Percentiles rank a stretch among this genome's conserved stretches.
phyloP scores from a whole-genome alignment of 495 filamentous ascomycete genomes.

The Lophiotrema nucula region DNA sequence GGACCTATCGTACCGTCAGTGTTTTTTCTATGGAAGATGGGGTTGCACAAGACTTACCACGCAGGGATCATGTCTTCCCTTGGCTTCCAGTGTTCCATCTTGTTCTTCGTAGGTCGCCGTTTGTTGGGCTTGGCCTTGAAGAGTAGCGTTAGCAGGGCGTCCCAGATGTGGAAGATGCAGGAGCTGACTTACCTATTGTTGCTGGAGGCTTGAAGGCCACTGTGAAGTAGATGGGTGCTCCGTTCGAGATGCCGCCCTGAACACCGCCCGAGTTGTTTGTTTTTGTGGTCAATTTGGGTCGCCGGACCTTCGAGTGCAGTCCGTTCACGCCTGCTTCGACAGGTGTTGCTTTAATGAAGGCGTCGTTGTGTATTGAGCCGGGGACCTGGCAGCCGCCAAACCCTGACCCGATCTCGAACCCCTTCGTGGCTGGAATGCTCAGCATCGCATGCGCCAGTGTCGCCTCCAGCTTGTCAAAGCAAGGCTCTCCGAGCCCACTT shows the following conservation, averaged over 20 bases:
- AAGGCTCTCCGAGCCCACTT: conserved; percentile 85
- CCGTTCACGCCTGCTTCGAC: conserved; percentile 21
- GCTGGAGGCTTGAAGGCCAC: conserved; percentile 95
- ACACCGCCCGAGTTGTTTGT: conserved; percentile 97
- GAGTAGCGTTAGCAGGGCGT: too few relatives aligned
- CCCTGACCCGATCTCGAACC: conserved; percentile 93
- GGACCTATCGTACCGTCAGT: too few relatives aligned
- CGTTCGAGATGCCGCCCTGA: conserved; percentile 95
- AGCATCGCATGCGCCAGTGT: conserved; percentile 95
- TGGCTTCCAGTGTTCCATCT: conserved; percentile 81
- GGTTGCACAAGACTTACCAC: too few relatives aligned
- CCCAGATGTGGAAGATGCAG: too few relatives aligned
- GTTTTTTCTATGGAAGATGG: too few relatives aligned
- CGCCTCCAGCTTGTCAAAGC: conserved; percentile 95
- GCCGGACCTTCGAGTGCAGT: conserved; percentile 8
- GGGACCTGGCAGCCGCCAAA: conserved; percentile 86
- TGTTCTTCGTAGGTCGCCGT: conserved; percentile 74
- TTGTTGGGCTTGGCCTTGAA: conserved; percentile 78
- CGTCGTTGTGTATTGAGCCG: conserved; percentile 90
- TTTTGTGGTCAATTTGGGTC: conserved; percentile 70
- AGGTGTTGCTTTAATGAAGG: conserved; percentile 65
- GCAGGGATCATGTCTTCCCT: conserved; percentile 94
- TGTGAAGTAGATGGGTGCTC: conserved; percentile 90
- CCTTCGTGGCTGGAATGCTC: conserved; percentile 94
- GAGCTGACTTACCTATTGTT: too few relatives aligned